Base-by-base conservation (phyloP, 169 alveolate species). In the Neospora caninum region DNA sequence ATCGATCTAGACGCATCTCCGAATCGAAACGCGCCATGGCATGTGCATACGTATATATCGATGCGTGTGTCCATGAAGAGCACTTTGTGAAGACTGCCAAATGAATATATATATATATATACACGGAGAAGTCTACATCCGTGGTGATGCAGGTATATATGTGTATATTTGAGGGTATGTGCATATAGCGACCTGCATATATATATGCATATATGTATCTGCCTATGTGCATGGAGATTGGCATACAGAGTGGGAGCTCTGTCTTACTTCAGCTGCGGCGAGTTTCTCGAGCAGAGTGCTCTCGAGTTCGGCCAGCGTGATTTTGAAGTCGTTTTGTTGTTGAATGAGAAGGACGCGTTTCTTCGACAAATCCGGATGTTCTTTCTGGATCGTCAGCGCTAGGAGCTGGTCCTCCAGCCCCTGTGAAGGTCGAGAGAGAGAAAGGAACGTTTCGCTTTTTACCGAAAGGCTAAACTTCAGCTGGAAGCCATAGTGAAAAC, bases 401-500 rank as follows among this genome's bases (percentile, higher is more conserved):
- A 99, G 96, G 64, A 99, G 97, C 97, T 99, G 98, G 95, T 99
- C 99, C 93, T 98, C 99, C 94, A 98, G 96, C 95, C 99, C 99
- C 95, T 94, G 95, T 54, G 95, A 27, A 82, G 10, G 64, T 39
- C 9, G 25, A 36, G 27, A 22, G 53, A 45, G n/a, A n/a, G n/a
- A n/a, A n/a, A n/a, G n/a, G n/a, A n/a, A n/a, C n/a, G n/a, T n/a
- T n/a, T n/a, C n/a, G n/a, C n/a, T n/a, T n/a, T n/a, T n/a, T n/a
- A n/a, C n/a, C n/a, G n/a, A n/a, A n/a, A n/a, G n/a, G n/a, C n/a
- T n/a, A n/a, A n/a, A n/a, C n/a, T n/a, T n/a, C n/a, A n/a, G n/a
- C n/a, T n/a, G n/a, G n/a, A n/a, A n/a, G n/a, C n/a, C n/a, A n/a
- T n/a, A n/a, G n/a, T n/a, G n/a, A n/a, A n/a, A n/a, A n/a, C n/a